Base-by-base conservation (phyloP, 2,329 filamentous ascomycete species). In the Clonostachys sp. region DNA sequence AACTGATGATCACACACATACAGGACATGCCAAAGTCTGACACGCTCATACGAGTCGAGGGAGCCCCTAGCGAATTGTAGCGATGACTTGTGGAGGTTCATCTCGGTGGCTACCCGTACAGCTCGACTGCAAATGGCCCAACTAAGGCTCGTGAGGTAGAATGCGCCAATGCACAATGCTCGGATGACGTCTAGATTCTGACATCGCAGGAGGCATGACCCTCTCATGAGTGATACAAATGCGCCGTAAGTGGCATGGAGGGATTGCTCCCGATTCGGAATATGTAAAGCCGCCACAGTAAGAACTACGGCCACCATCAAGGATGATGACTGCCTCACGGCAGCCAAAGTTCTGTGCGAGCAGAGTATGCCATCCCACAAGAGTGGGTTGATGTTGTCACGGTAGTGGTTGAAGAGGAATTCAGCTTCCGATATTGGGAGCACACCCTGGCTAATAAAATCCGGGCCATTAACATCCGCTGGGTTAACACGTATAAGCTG, bases 1-100 rank as follows among this genome's bases (percentile, higher is more conserved):
- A 66, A 67, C 46, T 70, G 65, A 51, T 70, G 66, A 49, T 71
- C 67, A 34, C 56, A 55, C 12, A 60, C 53, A 44, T 66, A 68
- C 9, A 70, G 49, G 6, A 63, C 60, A 40, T 68, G 68, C 65
- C 65, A 71, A 2, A 71, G 53, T 6, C 64, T 57, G 10, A 64
- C 63, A 16, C 63, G 61, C 40, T 67, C 62, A 24, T 61, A 58
- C 18, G 62, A 59, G 10, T 64, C 58, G 46, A 61, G 50, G 12
- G 62, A 56, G 6, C 64, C 63, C 42, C 61, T 55, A 51, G 61
- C 57, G 10, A 63, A 57, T 45, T 63, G 63, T 42, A 62, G 60
- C 46, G 61, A 66, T 1, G 64, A 61, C 34, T 63, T 64, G 43
- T 70, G 65, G 8, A 70, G 47, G 45, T 67, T 66, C 55, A 67